phyloP scores from a whole-genome alignment of 345 rosid species.

The Carallia pectinifolia region DNA sequence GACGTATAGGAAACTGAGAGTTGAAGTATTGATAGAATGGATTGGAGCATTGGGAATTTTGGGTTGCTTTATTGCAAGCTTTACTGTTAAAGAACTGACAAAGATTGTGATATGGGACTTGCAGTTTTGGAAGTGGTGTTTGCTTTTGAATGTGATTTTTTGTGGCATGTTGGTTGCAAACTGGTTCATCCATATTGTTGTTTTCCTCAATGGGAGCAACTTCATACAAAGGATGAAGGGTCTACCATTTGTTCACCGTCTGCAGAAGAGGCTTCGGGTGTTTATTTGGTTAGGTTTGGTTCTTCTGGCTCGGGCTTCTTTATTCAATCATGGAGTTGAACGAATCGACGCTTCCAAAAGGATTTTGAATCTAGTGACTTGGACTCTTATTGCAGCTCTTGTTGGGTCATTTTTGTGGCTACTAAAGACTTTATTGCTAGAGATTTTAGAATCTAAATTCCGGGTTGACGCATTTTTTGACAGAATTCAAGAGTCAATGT shows the following conservation, averaged over 20 bases:
- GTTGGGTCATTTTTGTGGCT: slow-evolving; percentile 56
- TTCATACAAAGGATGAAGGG: slow-evolving; percentile 57
- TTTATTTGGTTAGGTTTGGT: slow-evolving; percentile 59
- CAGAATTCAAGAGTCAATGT: slow-evolving; percentile 68
- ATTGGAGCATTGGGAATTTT: slow-evolving; percentile 26
- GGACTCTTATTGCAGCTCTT: slow-evolving; percentile 53
- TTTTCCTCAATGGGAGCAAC: slow-evolving; percentile 64
- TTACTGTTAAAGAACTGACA: slow-evolving; percentile 34
- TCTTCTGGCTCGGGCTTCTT: slow-evolving; percentile 52
- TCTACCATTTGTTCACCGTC: slow-evolving; percentile 72
- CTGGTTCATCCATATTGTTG: slow-evolving; percentile 60
- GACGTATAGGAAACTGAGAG: slow-evolving; percentile 30
- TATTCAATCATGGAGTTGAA: slow-evolving; percentile 41
- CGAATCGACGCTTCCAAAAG: slow-evolving; percentile 33
- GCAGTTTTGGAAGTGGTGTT: slow-evolving; percentile 22
- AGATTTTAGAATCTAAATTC: slow-evolving; percentile 67
- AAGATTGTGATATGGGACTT: slow-evolving; percentile 44
- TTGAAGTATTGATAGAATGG: slow-evolving; percentile 46
- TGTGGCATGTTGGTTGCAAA: slow-evolving; percentile 60
- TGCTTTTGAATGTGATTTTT: slow-evolving; percentile 53
- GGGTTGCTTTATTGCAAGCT: slow-evolving; percentile 48
- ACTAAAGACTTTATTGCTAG: slow-evolving; percentile 56
- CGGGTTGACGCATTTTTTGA: slow-evolving; percentile 65
- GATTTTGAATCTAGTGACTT: slow-evolving; percentile 42
- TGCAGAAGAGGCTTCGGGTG: slow-evolving; percentile 70